A percentile compares a stretch with the other conserved stretches of the same genome.
These are phyloP conservation scores for Saposhnikovia divaricata DNA, from an alignment of 129 eudicot species.

Conservation along the genomic window DNA sequence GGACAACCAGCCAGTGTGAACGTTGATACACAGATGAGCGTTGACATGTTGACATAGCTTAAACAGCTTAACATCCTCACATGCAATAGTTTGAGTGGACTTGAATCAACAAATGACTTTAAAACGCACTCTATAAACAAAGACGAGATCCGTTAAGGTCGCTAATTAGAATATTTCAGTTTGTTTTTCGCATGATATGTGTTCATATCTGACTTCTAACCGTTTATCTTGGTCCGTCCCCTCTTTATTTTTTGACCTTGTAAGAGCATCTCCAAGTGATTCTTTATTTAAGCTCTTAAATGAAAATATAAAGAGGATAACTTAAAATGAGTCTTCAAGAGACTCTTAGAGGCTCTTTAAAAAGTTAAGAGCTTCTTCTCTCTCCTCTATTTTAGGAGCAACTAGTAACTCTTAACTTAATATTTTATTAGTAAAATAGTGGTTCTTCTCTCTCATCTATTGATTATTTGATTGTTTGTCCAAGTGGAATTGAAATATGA, in stretches of 20 bases:
- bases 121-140: neutral
- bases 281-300: too few species aligned
- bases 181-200: neutral
- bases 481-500: too few species aligned
- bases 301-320: too few species aligned
- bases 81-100: neutral
- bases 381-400: too few species aligned
- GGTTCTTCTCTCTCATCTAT: too few species aligned
- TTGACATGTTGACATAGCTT: conserved; percentile 2
- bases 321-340: too few species aligned
- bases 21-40: neutral
- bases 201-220: neutral
- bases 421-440: too few species aligned
- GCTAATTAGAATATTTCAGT: neutral
- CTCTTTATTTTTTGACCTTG: neutral
- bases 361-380: too few species aligned
- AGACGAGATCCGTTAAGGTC: neutral
- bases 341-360: too few species aligned
- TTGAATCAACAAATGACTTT: neutral
- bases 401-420: too few species aligned
- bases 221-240: neutral
- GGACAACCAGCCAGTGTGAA: neutral
- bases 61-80: neutral
- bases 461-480: too few species aligned
- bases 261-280: too few species aligned